These are phyloP conservation scores for Nakazawaea ishiwadae DNA, from an alignment of 805 yeast species.

Conservation along the genomic window DNA sequence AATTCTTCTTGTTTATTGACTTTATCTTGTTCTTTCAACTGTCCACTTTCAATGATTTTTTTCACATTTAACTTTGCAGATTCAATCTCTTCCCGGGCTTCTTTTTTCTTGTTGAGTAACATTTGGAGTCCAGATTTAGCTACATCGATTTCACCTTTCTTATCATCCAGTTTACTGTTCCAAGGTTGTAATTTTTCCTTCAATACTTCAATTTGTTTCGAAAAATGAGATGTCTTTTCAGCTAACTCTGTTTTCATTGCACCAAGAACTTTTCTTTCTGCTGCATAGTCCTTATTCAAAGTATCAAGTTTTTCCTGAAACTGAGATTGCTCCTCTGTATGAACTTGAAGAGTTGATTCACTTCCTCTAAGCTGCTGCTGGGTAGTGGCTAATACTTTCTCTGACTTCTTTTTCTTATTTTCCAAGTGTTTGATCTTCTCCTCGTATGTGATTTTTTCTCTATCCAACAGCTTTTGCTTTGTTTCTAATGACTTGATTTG, in stretches of 20 bases:
- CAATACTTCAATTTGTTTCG: constrained; percentile 56
- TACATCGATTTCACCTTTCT: constrained; percentile 61
- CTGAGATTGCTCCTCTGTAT: constrained; percentile 39
- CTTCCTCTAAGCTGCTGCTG: constrained; percentile 39
- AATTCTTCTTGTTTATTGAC: constrained; percentile 43
- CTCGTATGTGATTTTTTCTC: constrained; percentile 62
- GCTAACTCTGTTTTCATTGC: constrained; percentile 62
- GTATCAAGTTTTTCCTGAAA: constrained; percentile 39
- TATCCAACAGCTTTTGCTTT: constrained; percentile 40
- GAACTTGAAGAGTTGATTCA: constrained; percentile 39
- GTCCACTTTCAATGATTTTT: constrained; percentile 42
- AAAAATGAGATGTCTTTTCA: constrained; percentile 65
- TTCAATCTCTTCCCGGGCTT: constrained; percentile 39
- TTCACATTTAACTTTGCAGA: constrained; percentile 39
- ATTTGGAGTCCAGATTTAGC: constrained; percentile 62
- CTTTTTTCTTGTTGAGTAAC: constrained; percentile 40
- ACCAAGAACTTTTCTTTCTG: constrained; percentile 55
- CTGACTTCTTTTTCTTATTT: constrained; percentile 53
- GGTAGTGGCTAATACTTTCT: constrained; percentile 48
- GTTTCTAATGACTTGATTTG: constrained; percentile 28
- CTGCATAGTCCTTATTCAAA: constrained; percentile 39
- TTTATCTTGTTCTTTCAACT: constrained; percentile 43
- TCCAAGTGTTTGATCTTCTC: constrained; percentile 70
- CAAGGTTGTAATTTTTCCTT: constrained; percentile 79
- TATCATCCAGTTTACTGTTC: constrained; percentile 60